Evolutionary conservation across 139 green algal species (phyloP).

Genomic region (Cymbomonas tetramitiformis): DNA sequence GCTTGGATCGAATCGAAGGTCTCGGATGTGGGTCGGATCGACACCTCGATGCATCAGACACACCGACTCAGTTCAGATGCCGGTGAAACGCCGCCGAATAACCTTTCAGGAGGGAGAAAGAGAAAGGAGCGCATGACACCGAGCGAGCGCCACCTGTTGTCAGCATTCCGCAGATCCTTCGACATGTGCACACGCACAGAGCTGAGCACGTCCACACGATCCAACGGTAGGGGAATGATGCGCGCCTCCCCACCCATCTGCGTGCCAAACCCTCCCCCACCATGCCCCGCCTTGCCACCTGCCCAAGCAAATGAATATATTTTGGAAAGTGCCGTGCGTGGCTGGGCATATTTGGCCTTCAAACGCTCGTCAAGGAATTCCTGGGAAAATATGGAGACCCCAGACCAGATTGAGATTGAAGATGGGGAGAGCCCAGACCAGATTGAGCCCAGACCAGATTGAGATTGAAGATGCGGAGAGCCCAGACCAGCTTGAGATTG

Average conservation of each 20-base stretch:
- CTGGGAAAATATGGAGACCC: not conserved
- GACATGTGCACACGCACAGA: slow-evolving; percentile 47
- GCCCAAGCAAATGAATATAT: too few species aligned
- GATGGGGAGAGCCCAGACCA: not conserved
- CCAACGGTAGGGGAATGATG: slow-evolving; percentile 9
- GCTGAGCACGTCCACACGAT: slow-evolving; percentile 37
- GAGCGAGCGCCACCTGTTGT: slow-evolving; percentile 21
- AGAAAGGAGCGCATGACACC: not conserved
- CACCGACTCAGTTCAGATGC: not conserved
- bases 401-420: not conserved
- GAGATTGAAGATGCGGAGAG: too few species aligned
- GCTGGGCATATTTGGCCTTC: not conserved
- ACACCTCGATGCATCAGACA: not conserved
- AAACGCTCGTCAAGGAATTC: not conserved
- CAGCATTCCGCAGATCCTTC: slow-evolving; percentile 45
- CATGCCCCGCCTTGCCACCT: too few species aligned
- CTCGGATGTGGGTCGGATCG: too few species aligned
- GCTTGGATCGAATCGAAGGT: too few species aligned
- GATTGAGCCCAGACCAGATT: too few species aligned
- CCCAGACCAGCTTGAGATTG: too few species aligned
- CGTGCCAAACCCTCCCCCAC: not conserved
- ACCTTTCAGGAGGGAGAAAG: not conserved
- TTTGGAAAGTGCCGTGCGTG: too few species aligned
- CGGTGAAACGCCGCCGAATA: not conserved
- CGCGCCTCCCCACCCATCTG: not conserved